Evolutionary conservation across 345 rosid genomes (phyloP), one percentile per base, ranked within the genome.

Genomic region (Populus pruinosa): DNA sequence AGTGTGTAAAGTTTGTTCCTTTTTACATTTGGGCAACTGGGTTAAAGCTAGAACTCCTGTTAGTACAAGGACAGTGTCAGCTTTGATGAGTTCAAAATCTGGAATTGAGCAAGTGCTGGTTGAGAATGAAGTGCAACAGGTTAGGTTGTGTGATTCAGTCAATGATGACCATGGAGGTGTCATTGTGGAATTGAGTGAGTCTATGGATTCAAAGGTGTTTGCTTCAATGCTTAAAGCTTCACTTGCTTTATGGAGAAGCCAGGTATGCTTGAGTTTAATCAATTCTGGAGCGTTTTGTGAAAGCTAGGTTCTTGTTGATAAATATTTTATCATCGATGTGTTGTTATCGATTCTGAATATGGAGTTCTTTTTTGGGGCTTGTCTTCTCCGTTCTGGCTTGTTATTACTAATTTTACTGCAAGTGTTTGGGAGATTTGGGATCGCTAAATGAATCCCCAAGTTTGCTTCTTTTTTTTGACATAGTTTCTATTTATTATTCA

Each of bases 81-180:
- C 80, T 78, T 82, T 82, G n/a, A 56, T 38, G 69, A 71, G 29
- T 71, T 80, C 84, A 25, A 72, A 53, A 18, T 29, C 71, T 56
- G 56, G 55, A 21, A 73, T 81, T 81, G 73, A 65, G 67, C 53
- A 33, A 7, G 18, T 17, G 39, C 44, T 12, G 21, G 74, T 23
- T 55, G 56, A 65, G 31, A 55, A 27, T 64, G 83, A 83, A 44
- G 73, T 82, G n/a, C 49, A 81, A 8, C 53, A 72, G 53, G 36
- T 62, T 53, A 35, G 39, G 72, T 49, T 87, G 56, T 89, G 91
- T 27, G 35, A 82, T 70, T 86, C 82, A 20, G 55, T 83, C 36
- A 74, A 91, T 67, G 98, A 95, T 84, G 88, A 84, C 21, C 88
- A 90, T 82, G 97, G 90, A 59, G 99, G 99, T 35, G 94, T 93